A percentile compares a stretch with the other conserved stretches of the same genome.
These are phyloP conservation scores for Eucalyptus polyanthemos DNA, from an alignment of 345 rosid genomes.

Conservation along the genomic window DNA sequence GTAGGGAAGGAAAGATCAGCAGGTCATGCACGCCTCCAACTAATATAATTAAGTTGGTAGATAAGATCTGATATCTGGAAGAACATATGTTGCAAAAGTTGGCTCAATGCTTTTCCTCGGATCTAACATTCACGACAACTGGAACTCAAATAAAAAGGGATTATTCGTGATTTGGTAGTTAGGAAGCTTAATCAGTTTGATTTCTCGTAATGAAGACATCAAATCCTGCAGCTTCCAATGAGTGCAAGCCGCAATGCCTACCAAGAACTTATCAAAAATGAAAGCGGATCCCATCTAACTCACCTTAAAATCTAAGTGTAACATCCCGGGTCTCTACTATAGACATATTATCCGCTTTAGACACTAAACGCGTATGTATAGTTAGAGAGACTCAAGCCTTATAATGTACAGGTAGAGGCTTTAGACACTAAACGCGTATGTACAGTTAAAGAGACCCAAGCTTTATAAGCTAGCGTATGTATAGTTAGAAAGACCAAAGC, in stretches of 20 bases:
- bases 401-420: too few species aligned
- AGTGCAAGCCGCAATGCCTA: background rate
- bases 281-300: background rate
- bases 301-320: too few species aligned
- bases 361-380: too few species aligned
- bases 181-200: background rate
- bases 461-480: too few species aligned
- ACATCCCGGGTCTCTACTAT: too few species aligned
- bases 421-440: too few species aligned
- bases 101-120: background rate
- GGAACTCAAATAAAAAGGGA: background rate
- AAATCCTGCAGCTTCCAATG: background rate
- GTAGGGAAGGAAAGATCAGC: background rate
- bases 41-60: background rate
- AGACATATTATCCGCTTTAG: too few species aligned
- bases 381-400: too few species aligned
- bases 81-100: background rate
- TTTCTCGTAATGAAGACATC: background rate
- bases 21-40: background rate
- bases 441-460: too few species aligned
- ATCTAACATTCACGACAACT: background rate
- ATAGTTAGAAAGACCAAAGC: too few species aligned
- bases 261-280: background rate
- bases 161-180: background rate
- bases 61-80: background rate